Base-by-base conservation (phyloP, 2,329 filamentous ascomycete genomes). In the Colletotrichum sp. region DNA sequence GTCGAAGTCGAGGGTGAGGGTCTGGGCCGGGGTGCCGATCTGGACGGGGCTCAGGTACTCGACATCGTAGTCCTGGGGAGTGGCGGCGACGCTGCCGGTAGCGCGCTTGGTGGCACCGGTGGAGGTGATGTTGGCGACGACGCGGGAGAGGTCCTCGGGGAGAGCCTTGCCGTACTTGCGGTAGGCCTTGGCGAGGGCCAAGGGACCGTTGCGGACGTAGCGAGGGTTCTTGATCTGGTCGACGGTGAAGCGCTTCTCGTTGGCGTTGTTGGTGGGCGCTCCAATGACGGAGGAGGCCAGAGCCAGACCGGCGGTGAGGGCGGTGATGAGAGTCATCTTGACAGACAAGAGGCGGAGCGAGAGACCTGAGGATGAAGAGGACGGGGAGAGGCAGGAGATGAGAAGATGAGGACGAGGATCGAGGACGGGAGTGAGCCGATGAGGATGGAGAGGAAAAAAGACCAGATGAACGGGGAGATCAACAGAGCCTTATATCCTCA, bases 11-110 rank as follows among this genome's bases (percentile, higher is more conserved):
- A 89, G 79, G 44, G 85, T 83, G 64, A 88, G 80, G 1, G 83
- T 86, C 78, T 88, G 85, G 6, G 85, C 81, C 10, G 87, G 87
- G 8, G 85, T 86, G 16, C 87, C 87, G n/a, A 88, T 85, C 52
- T 84, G 80, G 15, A 88, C 84, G 7, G 85, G 84, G 5, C 83
- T 82, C 67, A 87, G 73, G 78, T 85, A 88, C 79, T 86, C 85
- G 24, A 78, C 39, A n/a, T 87, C 85, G 68, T 80, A 77, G 5
- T 80, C 63, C 30, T 80, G 68, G 2, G 85, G 84, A 0, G 72
- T 79, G 52, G 80, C 80, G 4, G 69, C 66, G 4, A 78, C 83
- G 24, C 80, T 84, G 67, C 84, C 85, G 5, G 71, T 83, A 64
- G 77, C 77, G 55, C 82, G 81, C 78, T 80, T 81, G 32, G 68